Evolutionary conservation across 306 rosid species (phyloP).

Genomic region (Quercus glauca): DNA sequence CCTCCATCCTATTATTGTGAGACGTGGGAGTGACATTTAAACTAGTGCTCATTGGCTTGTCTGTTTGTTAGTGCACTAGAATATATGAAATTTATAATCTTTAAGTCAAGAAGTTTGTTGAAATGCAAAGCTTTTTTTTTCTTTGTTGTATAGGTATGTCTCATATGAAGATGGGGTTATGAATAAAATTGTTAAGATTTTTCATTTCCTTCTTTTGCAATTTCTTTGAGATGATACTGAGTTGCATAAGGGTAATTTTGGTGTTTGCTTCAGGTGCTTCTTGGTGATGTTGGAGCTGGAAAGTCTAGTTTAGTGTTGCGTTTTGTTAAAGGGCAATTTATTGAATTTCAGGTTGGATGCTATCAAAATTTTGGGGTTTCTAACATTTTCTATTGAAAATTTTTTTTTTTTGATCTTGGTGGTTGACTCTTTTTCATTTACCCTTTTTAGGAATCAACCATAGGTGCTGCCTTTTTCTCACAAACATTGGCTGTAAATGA

Average conservation of each 20-base stretch:
- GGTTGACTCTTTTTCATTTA: conserved; percentile 4
- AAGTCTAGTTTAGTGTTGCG: conserved; percentile 64
- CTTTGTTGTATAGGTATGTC: background rate
- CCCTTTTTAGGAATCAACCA: conserved; percentile 50
- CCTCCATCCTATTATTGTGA: too few relatives aligned
- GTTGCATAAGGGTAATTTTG: background rate
- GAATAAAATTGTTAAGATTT: background rate
- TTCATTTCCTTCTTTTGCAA: background rate
- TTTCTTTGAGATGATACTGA: background rate
- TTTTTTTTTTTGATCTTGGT: background rate
- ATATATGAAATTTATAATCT: background rate
- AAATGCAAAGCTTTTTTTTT: background rate
- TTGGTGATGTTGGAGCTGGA: conserved; percentile 70
- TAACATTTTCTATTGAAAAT: background rate
- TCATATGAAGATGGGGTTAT: background rate
- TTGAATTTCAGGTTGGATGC: conserved; percentile 56
- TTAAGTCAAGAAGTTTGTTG: background rate
- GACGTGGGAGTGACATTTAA: too few relatives aligned
- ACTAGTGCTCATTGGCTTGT: background rate
- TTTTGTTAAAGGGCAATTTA: conserved; percentile 57
- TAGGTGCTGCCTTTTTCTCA: conserved; percentile 66
- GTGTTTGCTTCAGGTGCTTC: conserved; percentile 48
- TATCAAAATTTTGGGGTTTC: background rate
- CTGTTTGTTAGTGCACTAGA: background rate
- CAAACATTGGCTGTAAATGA: conserved; percentile 67